These are phyloP conservation scores for Straminergon stramineum DNA, from an alignment of 225 moss, liverwort and hornwort genomes.

Conservation along the genomic window DNA sequence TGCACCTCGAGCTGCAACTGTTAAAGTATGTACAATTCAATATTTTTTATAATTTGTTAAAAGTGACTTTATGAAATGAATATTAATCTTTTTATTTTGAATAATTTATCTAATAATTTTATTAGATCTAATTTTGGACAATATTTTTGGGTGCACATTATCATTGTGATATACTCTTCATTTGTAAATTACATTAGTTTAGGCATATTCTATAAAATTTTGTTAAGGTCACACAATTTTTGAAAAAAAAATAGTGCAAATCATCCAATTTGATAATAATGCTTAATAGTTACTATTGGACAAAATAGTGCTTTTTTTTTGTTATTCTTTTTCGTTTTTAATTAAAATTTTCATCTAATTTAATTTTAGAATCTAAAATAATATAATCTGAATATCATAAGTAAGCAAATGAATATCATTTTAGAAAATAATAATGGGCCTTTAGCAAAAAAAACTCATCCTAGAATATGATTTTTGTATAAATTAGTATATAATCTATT, in stretches of 20 bases:
- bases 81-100: not conserved
- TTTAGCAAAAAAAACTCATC: not conserved
- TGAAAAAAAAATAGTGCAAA: too few relatives aligned
- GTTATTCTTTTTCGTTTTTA: too few relatives aligned
- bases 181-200: not conserved
- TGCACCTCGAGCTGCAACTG: conserved; percentile 79
- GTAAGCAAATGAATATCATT: not conserved
- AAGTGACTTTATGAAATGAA: not conserved
- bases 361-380: not conserved
- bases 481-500: too few relatives aligned
- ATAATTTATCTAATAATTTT: too few relatives aligned
- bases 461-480: too few relatives aligned
- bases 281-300: not conserved
- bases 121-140: not conserved
- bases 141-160: not conserved
- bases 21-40: conserved; percentile 18
- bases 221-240: too few relatives aligned
- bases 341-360: not conserved
- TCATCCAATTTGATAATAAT: not conserved
- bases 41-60: not conserved
- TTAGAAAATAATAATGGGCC: not conserved
- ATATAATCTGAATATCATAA: not conserved
- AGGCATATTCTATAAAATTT: not conserved
- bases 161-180: fast-evolving
- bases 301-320: not conserved